These are phyloP conservation scores for Colletotrichum brevisporum DNA, from an alignment of 2,329 filamentous ascomycete species.

Conservation along the genomic window DNA sequence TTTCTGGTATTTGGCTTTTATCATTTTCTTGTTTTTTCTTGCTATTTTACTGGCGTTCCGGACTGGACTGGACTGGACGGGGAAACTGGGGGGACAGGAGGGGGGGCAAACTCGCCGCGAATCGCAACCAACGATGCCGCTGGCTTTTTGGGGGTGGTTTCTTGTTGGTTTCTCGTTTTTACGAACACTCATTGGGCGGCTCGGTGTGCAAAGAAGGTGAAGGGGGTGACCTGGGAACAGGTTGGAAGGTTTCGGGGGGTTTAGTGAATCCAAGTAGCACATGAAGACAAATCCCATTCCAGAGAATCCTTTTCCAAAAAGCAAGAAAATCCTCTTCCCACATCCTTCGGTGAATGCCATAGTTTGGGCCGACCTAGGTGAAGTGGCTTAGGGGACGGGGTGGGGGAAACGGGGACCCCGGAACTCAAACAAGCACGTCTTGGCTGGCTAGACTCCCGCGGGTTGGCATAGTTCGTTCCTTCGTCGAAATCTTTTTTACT, in stretches of 20 bases:
- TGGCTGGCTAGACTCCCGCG: not conserved
- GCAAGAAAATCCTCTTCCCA: not conserved
- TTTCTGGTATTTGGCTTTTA: not conserved
- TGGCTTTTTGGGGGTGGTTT: not conserved
- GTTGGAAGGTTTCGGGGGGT: not conserved
- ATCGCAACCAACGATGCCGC: not conserved
- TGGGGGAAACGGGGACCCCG: not conserved
- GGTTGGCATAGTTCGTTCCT: constrained; percentile 2
- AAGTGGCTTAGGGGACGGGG: not conserved
- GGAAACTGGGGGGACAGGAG: not conserved
- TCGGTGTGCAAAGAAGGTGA: not conserved
- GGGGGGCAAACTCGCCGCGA: not conserved
- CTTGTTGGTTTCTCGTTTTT: not conserved
- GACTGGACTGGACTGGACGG: not conserved
- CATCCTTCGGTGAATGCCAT: not conserved
- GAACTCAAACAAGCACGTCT: not conserved
- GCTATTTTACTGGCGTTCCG: constrained; percentile 20
- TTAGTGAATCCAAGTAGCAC: not conserved
- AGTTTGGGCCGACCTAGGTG: not conserved
- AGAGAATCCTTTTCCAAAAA: not conserved
- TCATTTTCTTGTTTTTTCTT: not conserved
- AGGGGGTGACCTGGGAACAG: no score
- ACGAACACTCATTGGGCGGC: not conserved
- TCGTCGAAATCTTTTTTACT: not conserved
- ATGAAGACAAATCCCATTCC: not conserved